Conservation (phyloP, 768 basidiomycete species). For the Lactarius hengduanensis region DNA sequence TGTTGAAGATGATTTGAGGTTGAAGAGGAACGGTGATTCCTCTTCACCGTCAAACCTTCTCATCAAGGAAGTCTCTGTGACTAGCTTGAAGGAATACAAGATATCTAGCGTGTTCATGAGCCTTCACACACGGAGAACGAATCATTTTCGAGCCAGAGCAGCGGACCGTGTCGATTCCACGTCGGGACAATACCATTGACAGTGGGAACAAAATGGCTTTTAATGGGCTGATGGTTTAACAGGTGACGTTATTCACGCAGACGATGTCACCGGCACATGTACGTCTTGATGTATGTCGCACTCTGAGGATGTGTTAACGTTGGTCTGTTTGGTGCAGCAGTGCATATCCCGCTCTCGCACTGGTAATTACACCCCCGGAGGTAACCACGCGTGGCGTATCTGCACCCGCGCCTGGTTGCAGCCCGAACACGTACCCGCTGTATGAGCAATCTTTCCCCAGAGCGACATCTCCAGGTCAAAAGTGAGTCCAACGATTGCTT, state of each 20-base stretch:
- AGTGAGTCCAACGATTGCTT: neutral
- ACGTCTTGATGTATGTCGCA: neutral
- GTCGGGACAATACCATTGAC: neutral
- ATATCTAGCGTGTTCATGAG: neutral
- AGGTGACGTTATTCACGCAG: neutral
- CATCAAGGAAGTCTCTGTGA: neutral
- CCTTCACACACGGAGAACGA: neutral
- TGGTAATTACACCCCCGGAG: constrained; percentile 50
- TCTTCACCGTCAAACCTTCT: neutral
- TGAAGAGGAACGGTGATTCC: neutral
- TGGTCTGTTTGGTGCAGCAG: constrained; percentile 32
- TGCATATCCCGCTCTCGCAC: constrained; percentile 53
- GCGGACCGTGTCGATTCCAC: neutral
- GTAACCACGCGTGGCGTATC: too few species aligned
- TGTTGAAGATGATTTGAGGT: neutral
- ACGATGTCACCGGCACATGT: neutral
- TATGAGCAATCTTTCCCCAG: neutral
- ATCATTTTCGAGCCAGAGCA: neutral
- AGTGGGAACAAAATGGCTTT: neutral
- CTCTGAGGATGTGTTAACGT: neutral
- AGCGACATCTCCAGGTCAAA: neutral
- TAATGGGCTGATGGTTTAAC: neutral
- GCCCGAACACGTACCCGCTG: neutral
- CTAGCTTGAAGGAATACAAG: neutral
- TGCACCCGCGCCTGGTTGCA: neutral